Percentiles rank a stretch among this genome's conserved stretches.
phyloP scores from a whole-genome alignment of 1,139 yeast species.

The Yamadazyma triangularis region DNA sequence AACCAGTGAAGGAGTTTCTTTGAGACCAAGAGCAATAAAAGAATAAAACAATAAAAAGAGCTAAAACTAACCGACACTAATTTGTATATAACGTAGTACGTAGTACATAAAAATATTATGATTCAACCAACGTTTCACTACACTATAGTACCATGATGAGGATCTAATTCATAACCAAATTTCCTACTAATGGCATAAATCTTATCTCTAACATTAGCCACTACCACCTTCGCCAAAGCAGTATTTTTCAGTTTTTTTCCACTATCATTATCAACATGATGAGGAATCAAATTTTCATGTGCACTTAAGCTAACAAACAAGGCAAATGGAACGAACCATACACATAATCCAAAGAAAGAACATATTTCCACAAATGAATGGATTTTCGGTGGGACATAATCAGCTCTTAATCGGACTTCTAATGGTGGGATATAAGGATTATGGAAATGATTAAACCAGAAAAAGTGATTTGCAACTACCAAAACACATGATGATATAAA shows the following conservation, averaged over 20 bases:
- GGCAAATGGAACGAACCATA: conserved; percentile 94
- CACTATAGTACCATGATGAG: conserved; percentile 49
- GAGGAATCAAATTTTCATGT: conserved; percentile 83
- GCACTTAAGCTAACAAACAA: conserved; percentile 90
- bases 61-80: background rate
- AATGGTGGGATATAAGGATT: conserved; percentile 58
- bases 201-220: conserved; percentile 48
- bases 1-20: conserved; percentile 66
- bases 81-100: too few relatives aligned
- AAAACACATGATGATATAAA: conserved; percentile 69
- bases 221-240: conserved; percentile 54
- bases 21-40: too few relatives aligned
- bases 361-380: conserved; percentile 88
- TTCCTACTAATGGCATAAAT: conserved; percentile 45
- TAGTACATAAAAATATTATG: too few relatives aligned
- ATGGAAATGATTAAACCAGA: conserved; percentile 88
- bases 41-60: background rate
- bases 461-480: conserved; percentile 75
- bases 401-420: conserved; percentile 52
- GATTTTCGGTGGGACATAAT: conserved; percentile 61
- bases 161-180: conserved; percentile 64
- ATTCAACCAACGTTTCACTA: too few relatives aligned
- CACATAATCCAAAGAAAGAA: conserved; percentile 86
- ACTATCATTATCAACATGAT: conserved; percentile 35
- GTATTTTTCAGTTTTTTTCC: conserved; percentile 25